Percentiles rank a stretch among this genome's conserved stretches.
phyloP scores from a whole-genome alignment of 441 rosid species.

The Aquilaria agallochum region DNA sequence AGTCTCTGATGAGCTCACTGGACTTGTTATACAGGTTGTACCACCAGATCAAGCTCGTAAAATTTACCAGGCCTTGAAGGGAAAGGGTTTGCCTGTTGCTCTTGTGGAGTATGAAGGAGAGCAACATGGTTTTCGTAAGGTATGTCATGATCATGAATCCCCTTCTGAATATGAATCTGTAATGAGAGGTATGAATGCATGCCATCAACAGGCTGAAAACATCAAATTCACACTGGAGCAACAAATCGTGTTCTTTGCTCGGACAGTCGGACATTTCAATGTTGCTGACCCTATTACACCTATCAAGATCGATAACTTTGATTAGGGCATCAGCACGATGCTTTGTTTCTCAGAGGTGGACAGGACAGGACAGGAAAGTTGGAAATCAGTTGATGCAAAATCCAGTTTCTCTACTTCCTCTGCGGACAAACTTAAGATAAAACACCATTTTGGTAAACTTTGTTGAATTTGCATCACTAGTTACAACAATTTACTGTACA shows the following conservation, averaged over 20 bases:
- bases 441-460: too few relatives aligned
- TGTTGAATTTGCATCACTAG: too few relatives aligned
- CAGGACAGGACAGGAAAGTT: too few relatives aligned
- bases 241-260: slow-evolving; percentile 81
- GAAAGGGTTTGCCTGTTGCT: slow-evolving; percentile 86
- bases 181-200: too few relatives aligned
- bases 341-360: slow-evolving; percentile 2
- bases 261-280: slow-evolving; percentile 52
- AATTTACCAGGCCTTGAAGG: slow-evolving; percentile 71
- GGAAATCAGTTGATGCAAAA: too few relatives aligned
- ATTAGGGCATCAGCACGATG: slow-evolving; percentile 18
- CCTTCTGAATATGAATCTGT: too few relatives aligned
- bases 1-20: too few relatives aligned
- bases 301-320: slow-evolving; percentile 69
- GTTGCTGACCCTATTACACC: slow-evolving; percentile 76
- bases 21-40: slow-evolving; percentile 51
- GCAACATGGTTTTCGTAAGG: slow-evolving; percentile 93
- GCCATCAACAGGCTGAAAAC: slow-evolving; percentile 64
- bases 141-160: slow-evolving; percentile 16
- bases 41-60: slow-evolving; percentile 81
- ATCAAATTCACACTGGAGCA: slow-evolving; percentile 88
- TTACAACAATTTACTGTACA: too few relatives aligned
- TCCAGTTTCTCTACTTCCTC: too few relatives aligned
- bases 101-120: slow-evolving; percentile 92
- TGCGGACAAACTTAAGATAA: too few relatives aligned